phyloP scores from a whole-genome alignment of 495 filamentous ascomycete species.

The Penicillium bovifimosum region DNA sequence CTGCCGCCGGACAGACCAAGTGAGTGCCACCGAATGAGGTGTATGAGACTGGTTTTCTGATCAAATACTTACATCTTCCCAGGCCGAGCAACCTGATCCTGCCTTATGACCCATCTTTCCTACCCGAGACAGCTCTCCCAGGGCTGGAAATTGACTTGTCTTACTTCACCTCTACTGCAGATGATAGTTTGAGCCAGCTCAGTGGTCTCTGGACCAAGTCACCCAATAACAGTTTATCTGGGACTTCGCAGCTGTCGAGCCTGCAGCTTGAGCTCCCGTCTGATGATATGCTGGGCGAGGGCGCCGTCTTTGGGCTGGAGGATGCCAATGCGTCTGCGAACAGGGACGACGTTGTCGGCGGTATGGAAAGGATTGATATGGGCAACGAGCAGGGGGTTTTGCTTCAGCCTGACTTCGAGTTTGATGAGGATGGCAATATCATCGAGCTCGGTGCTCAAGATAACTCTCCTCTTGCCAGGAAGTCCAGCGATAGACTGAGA shows the following conservation, averaged over 20 bases:
- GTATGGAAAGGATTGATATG: slow-evolving; percentile 15
- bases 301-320: slow-evolving; percentile 18
- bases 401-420: slow-evolving; percentile 59
- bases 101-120: slow-evolving; percentile 79
- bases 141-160: slow-evolving; percentile 52
- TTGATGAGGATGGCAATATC: slow-evolving; percentile 61
- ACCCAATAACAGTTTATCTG: slow-evolving; percentile 26
- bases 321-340: slow-evolving; percentile 19
- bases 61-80: slow-evolving; percentile 8
- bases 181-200: slow-evolving; percentile 13
- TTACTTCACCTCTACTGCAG: slow-evolving; percentile 10
- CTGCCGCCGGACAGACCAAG: slow-evolving; percentile 67
- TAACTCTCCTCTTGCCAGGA: slow-evolving; percentile 13
- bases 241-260: slow-evolving; percentile 20
- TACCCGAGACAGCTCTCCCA: slow-evolving; percentile 59
- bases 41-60: background rate
- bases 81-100: slow-evolving; percentile 78
- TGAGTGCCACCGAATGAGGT: slow-evolving; percentile 30
- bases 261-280: slow-evolving; percentile 32
- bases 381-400: slow-evolving; percentile 47
- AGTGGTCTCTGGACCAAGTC: slow-evolving; percentile 25
- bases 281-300: slow-evolving; percentile 22
- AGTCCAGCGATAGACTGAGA: background rate
- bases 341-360: slow-evolving; percentile 16
- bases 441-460: slow-evolving; percentile 28